Base-by-base conservation (phyloP, 768 basidiomycete species). In the Pleurotus giganteus region DNA sequence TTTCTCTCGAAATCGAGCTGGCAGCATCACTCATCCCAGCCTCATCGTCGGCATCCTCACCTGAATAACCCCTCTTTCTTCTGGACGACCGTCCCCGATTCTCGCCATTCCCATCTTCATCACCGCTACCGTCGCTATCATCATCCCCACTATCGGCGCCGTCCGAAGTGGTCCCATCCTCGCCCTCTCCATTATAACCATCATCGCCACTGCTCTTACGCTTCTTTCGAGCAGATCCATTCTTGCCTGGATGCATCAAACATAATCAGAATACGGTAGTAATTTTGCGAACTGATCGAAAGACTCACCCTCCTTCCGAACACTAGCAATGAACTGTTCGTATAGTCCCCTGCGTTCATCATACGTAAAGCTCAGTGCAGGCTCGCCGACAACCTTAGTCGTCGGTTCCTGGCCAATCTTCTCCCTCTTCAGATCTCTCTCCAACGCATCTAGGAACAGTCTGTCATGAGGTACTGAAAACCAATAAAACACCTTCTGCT, bases 401-500 rank as follows among this genome's bases (percentile, higher is more conserved):
- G 95, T 96, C 0, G 94, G 81, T 65, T 94, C 91, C 37, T 82
- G 77, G 0, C 91, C 90, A 77, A 89, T 88, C 72, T 94, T 96
- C 71, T 97, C 95, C 28, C 95, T 84, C 75, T 96, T 97, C 54
- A 97, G 83, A 68, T 98, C 95, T 45, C 95, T 88, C 69, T 98
- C 95, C 45, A 98, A 83, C 17, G 95, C 95, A 65, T 98, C 95
- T 50, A 98, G 84, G 79, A 97, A 98, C 53, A 98, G 87, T 29
- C 94, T 88, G 68, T 98, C 95, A 58, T 98, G 95, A 2, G 95
- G 95, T 4, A 98, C 95, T 4, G 94, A 95, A 74, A 93, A 97
- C 94, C 95, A 98, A 69, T 91, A 97, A 66, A 97, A 98, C n/a
- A 98, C 95, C 69, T 98, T 94, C 74, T 96, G 95, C 74, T 97